A percentile compares a stretch with the other conserved stretches of the same genome.
phyloP scores from a whole-genome alignment of 169 alveolate genomes.

The Eimeria zaria region DNA sequence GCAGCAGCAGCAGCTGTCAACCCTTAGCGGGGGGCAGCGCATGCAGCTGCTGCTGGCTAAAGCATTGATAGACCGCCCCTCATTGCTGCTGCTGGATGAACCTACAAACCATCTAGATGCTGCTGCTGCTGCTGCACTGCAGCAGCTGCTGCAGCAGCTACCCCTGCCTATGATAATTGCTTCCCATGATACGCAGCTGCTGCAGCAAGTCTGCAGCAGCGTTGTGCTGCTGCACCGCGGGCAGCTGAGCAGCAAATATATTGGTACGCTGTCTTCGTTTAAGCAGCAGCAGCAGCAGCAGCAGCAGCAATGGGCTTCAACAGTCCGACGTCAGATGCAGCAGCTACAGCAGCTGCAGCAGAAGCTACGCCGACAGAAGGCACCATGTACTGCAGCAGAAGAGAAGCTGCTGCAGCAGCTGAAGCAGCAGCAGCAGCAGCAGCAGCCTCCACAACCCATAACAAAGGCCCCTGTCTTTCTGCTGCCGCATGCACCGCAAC shows the following conservation, averaged over 20 bases:
- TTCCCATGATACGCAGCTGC: conserved; percentile 84
- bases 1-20: conserved; percentile 57
- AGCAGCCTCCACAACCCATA: background rate
- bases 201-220: conserved; percentile 79
- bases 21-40: conserved; percentile 79
- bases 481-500: conserved; percentile 48
- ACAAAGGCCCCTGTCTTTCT: conserved; percentile 39
- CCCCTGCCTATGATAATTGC: conserved; percentile 84
- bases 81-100: conserved; percentile 95
- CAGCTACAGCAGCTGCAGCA: conserved; percentile 66
- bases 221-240: conserved; percentile 71
- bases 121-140: conserved; percentile 86
- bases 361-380: conserved; percentile 60
- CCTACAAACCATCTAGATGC: conserved; percentile 97
- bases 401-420: conserved; percentile 71
- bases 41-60: conserved; percentile 87
- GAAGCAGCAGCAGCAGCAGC: conserved; percentile 16
- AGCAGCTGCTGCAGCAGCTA: conserved; percentile 74
- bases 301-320: conserved; percentile 29
- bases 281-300: conserved; percentile 72
- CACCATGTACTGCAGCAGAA: conserved; percentile 43
- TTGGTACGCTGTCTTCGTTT: conserved; percentile 40
- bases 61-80: conserved; percentile 94
- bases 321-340: conserved; percentile 48
- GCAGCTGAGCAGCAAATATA: background rate